These are phyloP conservation scores for Cladosporium sp. DNA, from an alignment of 2,329 filamentous ascomycete genomes.

Conservation along the genomic window DNA sequence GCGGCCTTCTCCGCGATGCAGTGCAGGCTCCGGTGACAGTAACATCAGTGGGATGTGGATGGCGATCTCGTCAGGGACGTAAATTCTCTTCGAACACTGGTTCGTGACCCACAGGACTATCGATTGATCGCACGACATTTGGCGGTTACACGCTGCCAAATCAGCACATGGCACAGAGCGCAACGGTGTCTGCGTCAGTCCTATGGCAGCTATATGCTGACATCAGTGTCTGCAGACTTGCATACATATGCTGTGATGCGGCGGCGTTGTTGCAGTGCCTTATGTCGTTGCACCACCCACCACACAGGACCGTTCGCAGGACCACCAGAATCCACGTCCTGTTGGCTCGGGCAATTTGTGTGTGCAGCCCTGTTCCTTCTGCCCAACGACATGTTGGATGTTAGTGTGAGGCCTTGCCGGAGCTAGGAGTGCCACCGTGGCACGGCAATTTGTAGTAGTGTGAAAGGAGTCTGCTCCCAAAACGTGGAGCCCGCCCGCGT, in stretches of 20 bases:
- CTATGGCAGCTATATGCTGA: neutral
- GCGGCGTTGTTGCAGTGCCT: neutral
- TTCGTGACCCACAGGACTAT: constrained; percentile 6
- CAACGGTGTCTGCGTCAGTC: neutral
- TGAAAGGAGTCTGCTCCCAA: neutral
- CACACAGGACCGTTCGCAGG: neutral
- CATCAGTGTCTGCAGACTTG: neutral
- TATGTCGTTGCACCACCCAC: neutral
- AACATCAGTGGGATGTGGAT: too few relatives aligned
- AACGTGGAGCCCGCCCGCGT: neutral
- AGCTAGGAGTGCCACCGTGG: neutral
- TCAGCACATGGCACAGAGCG: neutral
- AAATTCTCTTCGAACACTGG: neutral
- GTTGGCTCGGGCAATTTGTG: neutral
- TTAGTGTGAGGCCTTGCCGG: neutral
- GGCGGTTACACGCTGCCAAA: neutral
- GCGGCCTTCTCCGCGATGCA: neutral
- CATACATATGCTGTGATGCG: constrained; percentile 2
- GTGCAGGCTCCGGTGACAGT: neutral
- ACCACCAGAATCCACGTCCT: neutral
- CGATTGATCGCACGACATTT: constrained; percentile 9
- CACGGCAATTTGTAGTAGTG: neutral
- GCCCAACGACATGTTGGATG: neutral
- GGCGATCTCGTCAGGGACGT: too few relatives aligned
- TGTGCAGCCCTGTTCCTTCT: neutral